phyloP scores from a whole-genome alignment of 2,329 filamentous ascomycete genomes.

The Venturia aucupariae region DNA sequence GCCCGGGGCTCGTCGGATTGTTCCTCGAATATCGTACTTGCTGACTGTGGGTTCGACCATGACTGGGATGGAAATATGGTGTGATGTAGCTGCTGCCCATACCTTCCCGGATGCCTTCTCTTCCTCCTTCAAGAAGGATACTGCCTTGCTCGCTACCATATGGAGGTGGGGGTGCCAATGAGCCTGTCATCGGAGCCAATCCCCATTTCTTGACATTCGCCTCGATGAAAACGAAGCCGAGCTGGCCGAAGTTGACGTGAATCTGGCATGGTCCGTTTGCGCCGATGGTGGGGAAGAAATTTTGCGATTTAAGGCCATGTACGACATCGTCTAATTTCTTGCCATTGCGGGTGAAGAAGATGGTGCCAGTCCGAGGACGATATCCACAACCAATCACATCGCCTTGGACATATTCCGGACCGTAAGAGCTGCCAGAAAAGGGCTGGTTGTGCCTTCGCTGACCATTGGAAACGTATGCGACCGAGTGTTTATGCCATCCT shows the following conservation, averaged over 20 bases:
- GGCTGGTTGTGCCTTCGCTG: conserved; percentile 87
- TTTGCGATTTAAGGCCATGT: conserved; percentile 86
- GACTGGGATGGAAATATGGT: conserved; percentile 32
- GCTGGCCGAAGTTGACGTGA: conserved; percentile 96
- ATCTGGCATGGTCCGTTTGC: conserved; percentile 87
- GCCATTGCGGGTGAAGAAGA: conserved; percentile 97
- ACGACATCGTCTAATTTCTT: conserved; percentile 93
- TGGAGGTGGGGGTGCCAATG: conserved; percentile 85
- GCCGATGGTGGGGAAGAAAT: conserved; percentile 96
- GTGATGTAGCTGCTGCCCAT: conserved; percentile 33
- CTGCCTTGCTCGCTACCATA: conserved; percentile 97
- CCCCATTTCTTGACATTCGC: conserved; percentile 99
- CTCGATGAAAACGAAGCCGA: conserved; percentile 97
- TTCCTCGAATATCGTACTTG: conserved; percentile 53
- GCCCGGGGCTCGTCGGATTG: conserved; percentile 76
- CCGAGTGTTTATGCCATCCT: conserved; percentile 89
- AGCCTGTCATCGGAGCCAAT: conserved; percentile 88
- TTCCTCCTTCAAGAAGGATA: conserved; percentile 80
- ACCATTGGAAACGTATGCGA: conserved; percentile 84
- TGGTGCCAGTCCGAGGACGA: conserved; percentile 81
- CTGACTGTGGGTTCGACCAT: conserved; percentile 66
- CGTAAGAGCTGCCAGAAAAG: conserved; percentile 71
- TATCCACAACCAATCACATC: conserved; percentile 96
- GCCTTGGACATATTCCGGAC: conserved; percentile 77
- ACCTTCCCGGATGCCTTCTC: conserved; percentile 44